Evolutionary conservation across 1,139 yeast genomes (phyloP).

Genomic region (Candida sp.): DNA sequence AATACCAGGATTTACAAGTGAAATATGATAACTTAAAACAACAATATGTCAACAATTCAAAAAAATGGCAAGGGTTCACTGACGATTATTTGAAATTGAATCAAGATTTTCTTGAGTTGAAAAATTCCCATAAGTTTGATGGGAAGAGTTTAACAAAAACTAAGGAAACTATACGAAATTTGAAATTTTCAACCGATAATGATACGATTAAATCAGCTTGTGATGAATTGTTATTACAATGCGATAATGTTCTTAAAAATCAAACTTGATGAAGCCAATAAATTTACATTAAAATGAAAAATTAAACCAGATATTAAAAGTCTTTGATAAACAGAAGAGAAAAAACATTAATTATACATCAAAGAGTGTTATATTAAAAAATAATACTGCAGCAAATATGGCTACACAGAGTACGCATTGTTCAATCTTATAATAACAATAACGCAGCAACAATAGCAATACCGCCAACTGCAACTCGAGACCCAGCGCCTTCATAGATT

Average conservation of each 20-base stretch:
- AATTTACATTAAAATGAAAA: too few species aligned
- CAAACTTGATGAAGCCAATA: not conserved
- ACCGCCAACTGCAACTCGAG: not conserved
- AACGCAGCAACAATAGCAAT: not conserved
- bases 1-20: not conserved
- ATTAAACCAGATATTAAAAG: too few species aligned
- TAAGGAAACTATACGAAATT: conserved; percentile 19
- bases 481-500: not conserved
- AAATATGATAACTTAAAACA: conserved; percentile 28
- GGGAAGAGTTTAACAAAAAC: conserved; percentile 9
- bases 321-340: not conserved
- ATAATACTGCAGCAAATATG: too few species aligned
- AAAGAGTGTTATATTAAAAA: too few species aligned
- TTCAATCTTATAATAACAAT: not conserved
- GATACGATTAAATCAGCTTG: conserved; percentile 19
- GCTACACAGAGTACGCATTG: not conserved
- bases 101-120: conserved; percentile 37
- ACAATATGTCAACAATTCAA: conserved; percentile 29
- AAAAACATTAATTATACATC: not conserved
- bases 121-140: conserved; percentile 7
- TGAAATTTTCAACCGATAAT: conserved; percentile 20
- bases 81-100: conserved; percentile 38
- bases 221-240: conserved; percentile 20
- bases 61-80: conserved; percentile 26
- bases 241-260: not conserved